Evolutionary conservation across 192 early-diverging fungal genomes (phyloP), one percentile per base, ranked within the genome.

Genomic region (Umbelopsis sp.): DNA sequence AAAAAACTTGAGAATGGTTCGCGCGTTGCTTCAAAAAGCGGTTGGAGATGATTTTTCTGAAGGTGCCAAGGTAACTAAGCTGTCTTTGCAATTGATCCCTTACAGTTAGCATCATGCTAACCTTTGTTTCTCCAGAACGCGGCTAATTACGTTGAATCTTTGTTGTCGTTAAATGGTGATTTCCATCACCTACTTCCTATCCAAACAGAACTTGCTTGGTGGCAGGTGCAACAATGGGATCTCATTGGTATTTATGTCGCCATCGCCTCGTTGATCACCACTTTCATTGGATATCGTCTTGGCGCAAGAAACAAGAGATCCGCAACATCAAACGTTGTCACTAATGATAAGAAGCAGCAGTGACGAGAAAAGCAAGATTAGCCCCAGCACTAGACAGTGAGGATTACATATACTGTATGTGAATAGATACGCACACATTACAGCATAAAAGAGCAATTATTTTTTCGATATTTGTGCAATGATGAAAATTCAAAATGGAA

Each of bases 181-280:
- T 62, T 62, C 26, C 34, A 26, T 29, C 56, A 62, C 20, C 26
- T 62, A 14, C 56, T 62, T 4, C 56, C 56, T 6, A 36, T 62
- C 26, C 56, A 62, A 36, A 29, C 26, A 20, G 2, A 20, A n/a
- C 26, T 62, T 29, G 29, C 31, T 4, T 62, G 56, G 56, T 62
- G 56, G 56, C 56, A 62, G 31, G 56, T 62, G 17, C 56, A 62
- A 31, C 56, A 62, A 6, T 62, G 56, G 56, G 56, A 62, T 34
- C 56, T 62, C 11, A 36, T 62, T 62, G 31, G 12, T 20, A 20
- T 62, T 2, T 62, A 62, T 17, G 20, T 32, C 26, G 11, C 26
- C 29, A 62, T 62, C 4, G 29, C 26, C 2, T 62, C 56, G 0
- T 34, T 32, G 20, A 34, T n/a, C 17, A 62, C 31, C 20, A 31